Evolutionary conservation across 805 yeast species (phyloP).

Genomic region (Cyberlindnera mrakii): DNA sequence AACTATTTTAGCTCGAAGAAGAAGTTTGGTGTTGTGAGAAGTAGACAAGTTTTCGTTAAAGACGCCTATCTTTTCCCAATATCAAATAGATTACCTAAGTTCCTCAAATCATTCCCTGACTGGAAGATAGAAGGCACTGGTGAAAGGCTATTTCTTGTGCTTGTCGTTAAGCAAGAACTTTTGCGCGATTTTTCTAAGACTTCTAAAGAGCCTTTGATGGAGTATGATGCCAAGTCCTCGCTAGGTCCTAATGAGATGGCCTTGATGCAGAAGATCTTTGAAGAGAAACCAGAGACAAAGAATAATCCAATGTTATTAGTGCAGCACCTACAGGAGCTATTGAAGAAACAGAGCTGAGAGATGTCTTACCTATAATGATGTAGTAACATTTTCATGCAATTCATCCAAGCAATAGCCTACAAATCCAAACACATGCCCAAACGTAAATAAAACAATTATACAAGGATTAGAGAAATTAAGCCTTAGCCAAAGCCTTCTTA

Average conservation of each 20-base stretch:
- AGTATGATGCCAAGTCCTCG: conserved; percentile 2
- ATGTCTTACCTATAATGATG: no score
- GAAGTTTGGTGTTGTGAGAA: conserved; percentile 43
- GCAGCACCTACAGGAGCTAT: conserved; percentile 14
- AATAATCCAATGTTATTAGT: conserved; percentile 16
- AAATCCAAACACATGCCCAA: conserved; percentile 2
- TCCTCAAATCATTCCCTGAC: conserved; percentile 6
- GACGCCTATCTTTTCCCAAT: conserved; percentile 39
- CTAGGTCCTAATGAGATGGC: conserved; percentile 13
- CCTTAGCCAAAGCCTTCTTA: conserved; percentile 95
- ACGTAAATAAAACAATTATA: conserved; percentile 9
- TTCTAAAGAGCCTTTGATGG: neutral
- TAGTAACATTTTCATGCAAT: no score
- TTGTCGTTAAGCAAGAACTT: conserved; percentile 20
- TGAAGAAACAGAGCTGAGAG: neutral
- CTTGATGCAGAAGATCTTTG: conserved; percentile 19
- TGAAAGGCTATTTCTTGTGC: conserved; percentile 14
- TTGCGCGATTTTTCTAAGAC: conserved; percentile 1
- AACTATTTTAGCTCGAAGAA: conserved; percentile 30
- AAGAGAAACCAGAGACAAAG: conserved; percentile 17
- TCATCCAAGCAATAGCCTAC: neutral
- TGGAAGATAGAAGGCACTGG: neutral
- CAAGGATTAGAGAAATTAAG: conserved; percentile 37
- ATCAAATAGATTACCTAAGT: conserved; percentile 13
- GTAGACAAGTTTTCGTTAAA: conserved; percentile 34